These are phyloP conservation scores for Boletus patriciae DNA, from an alignment of 768 basidiomycete species.

Conservation along the genomic window DNA sequence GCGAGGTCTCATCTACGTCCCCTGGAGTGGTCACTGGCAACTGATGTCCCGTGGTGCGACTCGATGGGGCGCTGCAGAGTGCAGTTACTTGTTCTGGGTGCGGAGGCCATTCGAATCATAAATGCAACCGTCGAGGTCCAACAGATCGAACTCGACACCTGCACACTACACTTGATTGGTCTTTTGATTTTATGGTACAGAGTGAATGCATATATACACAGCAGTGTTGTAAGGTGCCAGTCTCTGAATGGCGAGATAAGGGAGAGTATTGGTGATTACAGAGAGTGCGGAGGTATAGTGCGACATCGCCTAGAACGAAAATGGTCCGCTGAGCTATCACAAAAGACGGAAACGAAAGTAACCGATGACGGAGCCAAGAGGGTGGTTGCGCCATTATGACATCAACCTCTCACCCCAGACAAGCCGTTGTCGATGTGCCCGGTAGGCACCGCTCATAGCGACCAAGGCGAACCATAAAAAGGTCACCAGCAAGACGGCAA, in stretches of 20 bases:
- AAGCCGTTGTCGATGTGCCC: conserved; percentile 71
- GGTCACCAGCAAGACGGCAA: conserved; percentile 54
- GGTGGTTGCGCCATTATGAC: conserved; percentile 42
- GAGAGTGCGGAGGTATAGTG: not conserved
- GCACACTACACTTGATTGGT: not conserved
- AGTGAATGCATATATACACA: conserved; percentile 15
- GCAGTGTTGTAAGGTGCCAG: not conserved
- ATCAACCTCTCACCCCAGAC: conserved; percentile 81
- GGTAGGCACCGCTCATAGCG: conserved; percentile 62
- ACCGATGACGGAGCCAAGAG: not conserved
- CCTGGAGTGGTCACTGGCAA: conserved; percentile 66
- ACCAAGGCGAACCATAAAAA: conserved; percentile 63
- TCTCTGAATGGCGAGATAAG: not conserved
- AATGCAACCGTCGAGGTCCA: not conserved
- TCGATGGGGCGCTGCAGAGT: conserved; percentile 48
- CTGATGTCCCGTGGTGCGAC: conserved; percentile 60
- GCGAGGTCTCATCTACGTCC: conserved; percentile 76
- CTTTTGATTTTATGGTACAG: conserved; percentile 19
- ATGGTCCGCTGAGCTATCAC: not conserved
- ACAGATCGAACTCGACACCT: not conserved
- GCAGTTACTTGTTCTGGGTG: conserved; percentile 90
- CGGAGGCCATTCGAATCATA: conserved; percentile 51
- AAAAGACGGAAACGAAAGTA: not conserved
- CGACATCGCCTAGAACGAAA: not conserved
- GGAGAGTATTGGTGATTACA: not conserved